Evolutionary conservation across 2,329 filamentous ascomycete species (phyloP), one percentile per base, ranked within the genome.

Genomic region (Penicillium sp.): DNA sequence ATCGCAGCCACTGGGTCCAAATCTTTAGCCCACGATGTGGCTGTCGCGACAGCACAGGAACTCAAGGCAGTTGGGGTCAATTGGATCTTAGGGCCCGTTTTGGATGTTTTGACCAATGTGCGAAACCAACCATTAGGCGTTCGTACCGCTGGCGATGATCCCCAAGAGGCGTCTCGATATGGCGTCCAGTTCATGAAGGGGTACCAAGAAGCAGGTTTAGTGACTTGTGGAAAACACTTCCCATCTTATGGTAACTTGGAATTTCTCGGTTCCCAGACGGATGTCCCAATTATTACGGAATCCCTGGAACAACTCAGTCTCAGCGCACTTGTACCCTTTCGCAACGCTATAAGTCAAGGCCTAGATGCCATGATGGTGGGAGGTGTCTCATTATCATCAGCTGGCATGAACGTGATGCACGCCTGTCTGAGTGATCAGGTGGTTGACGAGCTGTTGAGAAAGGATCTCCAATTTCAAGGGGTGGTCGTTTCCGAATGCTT

Each of bases 331-430:
- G 84, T 96, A 4, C 91, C 91, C 0, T 97, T 96, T 64, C 82
- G 89, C 47, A 93, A 93, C 66, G 89, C 91, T 12, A 90, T 96
- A 56, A 79, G 82, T 15, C 84, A 88, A 43, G 90, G 91, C 1
- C 72, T 97, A 13, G 91, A 96, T 69, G 85, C 87, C 29, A 95
- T 97, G 82, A 95, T 97, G 75, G 87, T 97, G 8, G 91, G 91
- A 26, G 91, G 91, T 15, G 95, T 90, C 61, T 89, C 88, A 22
- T 95, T 97, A 72, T 85, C 88, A 6, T 95, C 91, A 49, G 82
- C 87, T 33, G 89, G 88, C 17, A 85, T 96, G 76, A 94, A 95
- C 62, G 88, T 95, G 43, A 94, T 94, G 78, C 91, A 97, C 67
- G 91, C 91, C 28, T 97, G 88, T 65, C 75, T 97, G 3, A 94